Base-by-base conservation (phyloP, 2,329 filamentous ascomycete species). In the Pestalotiopsis sp. region DNA sequence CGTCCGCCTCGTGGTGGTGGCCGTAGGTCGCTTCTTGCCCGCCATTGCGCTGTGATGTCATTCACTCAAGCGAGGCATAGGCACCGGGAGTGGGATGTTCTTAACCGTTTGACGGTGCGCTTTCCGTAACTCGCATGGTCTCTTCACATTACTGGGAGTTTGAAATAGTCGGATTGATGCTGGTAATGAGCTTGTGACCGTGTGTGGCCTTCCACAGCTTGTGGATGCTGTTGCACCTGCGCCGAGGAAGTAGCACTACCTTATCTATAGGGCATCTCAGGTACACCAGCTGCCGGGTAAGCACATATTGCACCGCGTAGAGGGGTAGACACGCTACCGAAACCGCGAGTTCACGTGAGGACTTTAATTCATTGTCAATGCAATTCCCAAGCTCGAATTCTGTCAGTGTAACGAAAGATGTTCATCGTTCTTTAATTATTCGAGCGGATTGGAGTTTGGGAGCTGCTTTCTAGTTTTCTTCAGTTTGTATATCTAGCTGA, bases 11-110 rank as follows among this genome's bases (percentile, higher is more conserved):
- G 73, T 70, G 36, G 64, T 67, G 14, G 59, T 69, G 59, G 72
- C 64, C 31, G 73, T 70, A 64, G 69, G 69, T 31, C 77, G 77
- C 65, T 78, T 79, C 69, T 71, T 74, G 25, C 75, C 74, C 6
- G 73, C 74, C 77, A 79, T 79, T 23, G 38, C 36, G 64, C 55
- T 65, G 58, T 64, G 62, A 69, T 69, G 67, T 69, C 69, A 70
- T 67, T 57, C n/a, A 39, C 38, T 52, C 31, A 5, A 59, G 11
- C 27, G 6, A 23, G 11, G 6, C 27, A 39, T 20, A 27, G 31
- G 17, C 38, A n/a, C 38, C 17, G 59, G 14, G 25, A 27, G 41
- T n/a, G n/a, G 39, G 63, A 20, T 39, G 41, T 12, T 55, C 9
- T 20, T 13, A 25, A 17, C 6, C 9, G 17, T 13, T 49, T 38